These are phyloP conservation scores for Pascua guehoae DNA, from an alignment of 1,284 basidiomycete genomes.

Conservation along the genomic window DNA sequence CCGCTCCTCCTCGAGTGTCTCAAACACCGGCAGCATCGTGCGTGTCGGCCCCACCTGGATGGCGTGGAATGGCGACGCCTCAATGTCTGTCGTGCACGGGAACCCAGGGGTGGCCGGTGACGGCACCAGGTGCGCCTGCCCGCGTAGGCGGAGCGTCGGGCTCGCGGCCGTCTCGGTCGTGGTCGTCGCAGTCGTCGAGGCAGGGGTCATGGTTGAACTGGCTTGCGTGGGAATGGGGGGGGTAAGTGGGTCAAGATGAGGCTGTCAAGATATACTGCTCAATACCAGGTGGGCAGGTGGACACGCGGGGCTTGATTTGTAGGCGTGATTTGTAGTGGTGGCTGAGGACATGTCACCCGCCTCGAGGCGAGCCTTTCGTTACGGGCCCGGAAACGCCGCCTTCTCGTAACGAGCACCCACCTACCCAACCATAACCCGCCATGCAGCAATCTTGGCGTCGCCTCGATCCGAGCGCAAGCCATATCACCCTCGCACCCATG, in stretches of 20 bases:
- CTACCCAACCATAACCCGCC: background rate
- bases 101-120: constrained; percentile 20
- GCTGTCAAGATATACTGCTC: too few species aligned
- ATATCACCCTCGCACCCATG: too few species aligned
- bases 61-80: constrained; percentile 31
- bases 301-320: too few species aligned
- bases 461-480: too few species aligned
- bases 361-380: background rate
- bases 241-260: too few species aligned
- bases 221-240: too few species aligned
- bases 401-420: background rate
- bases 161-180: constrained; percentile 1
- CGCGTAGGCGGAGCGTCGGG: constrained; percentile 15
- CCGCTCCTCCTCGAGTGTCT: constrained; percentile 29
- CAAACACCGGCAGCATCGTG: constrained; percentile 33
- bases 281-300: too few species aligned
- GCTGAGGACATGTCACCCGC: too few species aligned
- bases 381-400: background rate
- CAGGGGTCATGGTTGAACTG: too few species aligned
- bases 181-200: constrained; percentile 1
- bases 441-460: too few species aligned
- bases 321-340: too few species aligned
- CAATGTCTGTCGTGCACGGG: constrained; percentile 28
- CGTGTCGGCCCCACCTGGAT: constrained; percentile 32
- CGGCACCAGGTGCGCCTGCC: constrained; percentile 1